Evolutionary conservation across 2,329 filamentous ascomycete genomes (phyloP).

Genomic region (Lachnum nothofagi): DNA sequence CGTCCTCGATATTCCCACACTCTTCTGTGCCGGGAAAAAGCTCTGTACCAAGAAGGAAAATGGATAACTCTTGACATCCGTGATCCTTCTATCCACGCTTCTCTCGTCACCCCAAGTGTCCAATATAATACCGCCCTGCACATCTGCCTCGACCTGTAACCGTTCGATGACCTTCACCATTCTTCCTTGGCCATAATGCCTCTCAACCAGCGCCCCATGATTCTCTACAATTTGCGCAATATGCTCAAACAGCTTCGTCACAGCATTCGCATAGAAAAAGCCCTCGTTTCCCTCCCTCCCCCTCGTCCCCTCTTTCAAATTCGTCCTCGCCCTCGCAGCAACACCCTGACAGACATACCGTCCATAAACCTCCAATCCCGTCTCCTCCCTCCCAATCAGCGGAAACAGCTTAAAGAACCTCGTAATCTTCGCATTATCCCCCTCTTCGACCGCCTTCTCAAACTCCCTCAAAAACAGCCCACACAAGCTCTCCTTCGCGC

Average conservation of each 20-base stretch:
- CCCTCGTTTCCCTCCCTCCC: constrained; percentile 62
- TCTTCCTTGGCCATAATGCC: constrained; percentile 86
- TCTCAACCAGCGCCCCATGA: constrained; percentile 84
- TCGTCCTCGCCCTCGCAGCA: constrained; percentile 73
- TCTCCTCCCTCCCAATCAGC: constrained; percentile 80
- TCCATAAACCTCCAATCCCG: constrained; percentile 90
- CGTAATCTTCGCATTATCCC: constrained; percentile 84
- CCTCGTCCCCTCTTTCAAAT: constrained; percentile 64
- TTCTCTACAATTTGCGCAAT: constrained; percentile 94
- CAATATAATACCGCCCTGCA: constrained; percentile 90
- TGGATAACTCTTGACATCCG: constrained; percentile 94
- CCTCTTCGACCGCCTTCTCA: constrained; percentile 80
- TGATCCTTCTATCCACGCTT: constrained; percentile 76
- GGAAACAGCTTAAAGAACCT: constrained; percentile 98
- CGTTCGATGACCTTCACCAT: constrained; percentile 94
- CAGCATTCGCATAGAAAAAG: constrained; percentile 84
- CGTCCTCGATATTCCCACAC: constrained; percentile 59
- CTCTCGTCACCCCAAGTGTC: constrained; percentile 95
- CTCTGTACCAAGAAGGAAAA: constrained; percentile 97
- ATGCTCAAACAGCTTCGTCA: constrained; percentile 93
- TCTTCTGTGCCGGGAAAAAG: constrained; percentile 70
- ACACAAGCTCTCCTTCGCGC: constrained; percentile 83
- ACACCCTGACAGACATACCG: constrained; percentile 95
- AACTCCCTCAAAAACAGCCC: constrained; percentile 90
- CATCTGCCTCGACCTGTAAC: constrained; percentile 88